These are phyloP conservation scores for Neurospora crassa DNA, from an alignment of 2,329 filamentous ascomycete genomes.

Conservation along the genomic window DNA sequence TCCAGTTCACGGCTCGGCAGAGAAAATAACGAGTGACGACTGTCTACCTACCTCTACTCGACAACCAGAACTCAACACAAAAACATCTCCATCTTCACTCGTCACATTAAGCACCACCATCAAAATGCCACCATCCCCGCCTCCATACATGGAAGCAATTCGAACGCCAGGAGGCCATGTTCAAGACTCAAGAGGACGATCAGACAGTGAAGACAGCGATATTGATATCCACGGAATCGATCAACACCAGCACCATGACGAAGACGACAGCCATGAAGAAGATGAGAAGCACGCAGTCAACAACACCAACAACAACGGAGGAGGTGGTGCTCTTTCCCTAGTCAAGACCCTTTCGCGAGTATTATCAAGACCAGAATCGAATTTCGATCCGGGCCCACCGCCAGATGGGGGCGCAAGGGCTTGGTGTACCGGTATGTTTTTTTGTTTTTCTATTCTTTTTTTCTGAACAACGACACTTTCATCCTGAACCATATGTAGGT, in stretches of 20 bases:
- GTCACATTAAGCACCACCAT: not conserved
- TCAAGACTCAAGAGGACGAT: not conserved
- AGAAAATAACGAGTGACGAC: not conserved
- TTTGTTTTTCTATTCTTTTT: no score
- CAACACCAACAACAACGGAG: not conserved
- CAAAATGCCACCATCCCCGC: not conserved
- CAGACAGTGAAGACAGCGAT: not conserved
- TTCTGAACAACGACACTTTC: no score
- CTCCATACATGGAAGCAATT: not conserved
- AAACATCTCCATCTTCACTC: not conserved
- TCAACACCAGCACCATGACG: not conserved
- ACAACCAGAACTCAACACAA: not conserved
- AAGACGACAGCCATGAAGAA: not conserved
- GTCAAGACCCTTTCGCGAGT: conserved; percentile 15
- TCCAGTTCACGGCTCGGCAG: not conserved
- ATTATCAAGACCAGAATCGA: conserved; percentile 30
- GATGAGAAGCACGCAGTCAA: not conserved
- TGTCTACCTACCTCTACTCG: not conserved
- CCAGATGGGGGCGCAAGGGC: conserved; percentile 40
- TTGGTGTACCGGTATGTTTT: conserved; percentile 33
- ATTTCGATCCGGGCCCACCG: conserved; percentile 34
- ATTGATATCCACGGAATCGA: not conserved
- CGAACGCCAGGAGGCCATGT: not conserved
- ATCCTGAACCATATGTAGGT: no score
- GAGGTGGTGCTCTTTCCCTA: not conserved